A percentile compares a stretch with the other conserved stretches of the same genome.
phyloP scores from a whole-genome alignment of 106 monocot genomes.

The Phalaenopsis aphrodite region DNA sequence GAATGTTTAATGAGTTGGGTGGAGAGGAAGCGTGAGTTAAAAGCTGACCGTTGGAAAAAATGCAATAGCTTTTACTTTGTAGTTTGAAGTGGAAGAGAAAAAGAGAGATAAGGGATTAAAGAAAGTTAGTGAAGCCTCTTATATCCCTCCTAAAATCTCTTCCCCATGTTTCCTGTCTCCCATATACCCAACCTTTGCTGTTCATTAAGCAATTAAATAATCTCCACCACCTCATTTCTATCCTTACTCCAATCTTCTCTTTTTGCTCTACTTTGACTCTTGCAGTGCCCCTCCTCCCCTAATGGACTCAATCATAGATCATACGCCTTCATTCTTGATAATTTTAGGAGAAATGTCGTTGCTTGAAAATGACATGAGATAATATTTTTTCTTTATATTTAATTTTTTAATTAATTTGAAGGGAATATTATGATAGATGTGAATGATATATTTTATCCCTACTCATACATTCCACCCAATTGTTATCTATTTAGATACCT shows the following conservation, averaged over 20 bases:
- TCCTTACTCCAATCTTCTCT: neutral
- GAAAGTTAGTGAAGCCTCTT: slow-evolving; percentile 1
- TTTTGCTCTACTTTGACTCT: neutral
- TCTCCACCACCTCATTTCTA: neutral
- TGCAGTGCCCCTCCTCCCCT: neutral
- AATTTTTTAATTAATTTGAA: no score
- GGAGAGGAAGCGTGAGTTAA: neutral
- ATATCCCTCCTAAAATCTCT: neutral
- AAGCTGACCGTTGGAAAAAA: slow-evolving; percentile 2
- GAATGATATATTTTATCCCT: no score
- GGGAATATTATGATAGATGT: no score
- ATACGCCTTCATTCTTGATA: neutral
- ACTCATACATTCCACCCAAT: no score
- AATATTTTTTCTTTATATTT: no score
- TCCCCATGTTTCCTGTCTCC: neutral
- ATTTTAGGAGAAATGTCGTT: neutral
- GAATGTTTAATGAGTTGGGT: neutral
- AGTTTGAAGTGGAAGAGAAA: neutral
- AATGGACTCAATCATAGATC: neutral
- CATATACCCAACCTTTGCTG: neutral
- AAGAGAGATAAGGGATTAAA: slow-evolving; percentile 4
- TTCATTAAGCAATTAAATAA: slow-evolving; percentile 1
- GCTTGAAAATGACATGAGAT: no score
- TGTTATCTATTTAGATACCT: no score
- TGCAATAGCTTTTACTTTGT: no score